A percentile compares a stretch with the other conserved stretches of the same genome.
These are phyloP conservation scores for Suillus subluteus DNA, from an alignment of 768 basidiomycete genomes.

Conservation along the genomic window DNA sequence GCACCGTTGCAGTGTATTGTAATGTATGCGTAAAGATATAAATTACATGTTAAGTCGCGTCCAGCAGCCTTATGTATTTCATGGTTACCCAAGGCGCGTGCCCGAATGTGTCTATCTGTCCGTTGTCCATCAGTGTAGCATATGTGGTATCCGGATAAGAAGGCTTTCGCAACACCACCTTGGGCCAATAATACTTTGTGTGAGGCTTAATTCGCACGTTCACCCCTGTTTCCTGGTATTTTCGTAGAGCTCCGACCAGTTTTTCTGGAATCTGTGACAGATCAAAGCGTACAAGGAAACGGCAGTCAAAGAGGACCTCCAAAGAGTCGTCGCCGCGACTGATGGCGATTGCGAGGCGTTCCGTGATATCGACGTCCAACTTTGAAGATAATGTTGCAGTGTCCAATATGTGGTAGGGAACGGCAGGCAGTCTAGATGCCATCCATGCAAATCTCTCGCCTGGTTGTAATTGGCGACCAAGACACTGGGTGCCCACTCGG, in stretches of 20 bases:
- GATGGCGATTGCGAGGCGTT: conserved; percentile 21
- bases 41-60: conserved; percentile 23
- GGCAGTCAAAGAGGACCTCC: conserved; percentile 63
- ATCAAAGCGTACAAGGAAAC: conserved; percentile 59
- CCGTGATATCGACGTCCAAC: conserved; percentile 49
- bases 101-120: conserved; percentile 11
- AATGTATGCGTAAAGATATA: not conserved
- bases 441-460: conserved; percentile 56
- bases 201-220: conserved; percentile 41
- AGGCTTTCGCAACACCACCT: conserved; percentile 38
- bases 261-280: conserved; percentile 44
- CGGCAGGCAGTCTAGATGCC: conserved; percentile 59
- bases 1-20: not conserved
- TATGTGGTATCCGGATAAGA: conserved; percentile 25
- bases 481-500: conserved; percentile 20
- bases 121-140: conserved; percentile 22
- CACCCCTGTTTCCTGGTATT: conserved; percentile 19
- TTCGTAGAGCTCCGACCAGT: conserved; percentile 35
- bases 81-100: conserved; percentile 46
- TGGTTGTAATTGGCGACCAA: conserved; percentile 18
- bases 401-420: conserved; percentile 35
- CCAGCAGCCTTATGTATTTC: conserved; percentile 45
- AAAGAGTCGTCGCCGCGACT: conserved; percentile 25
- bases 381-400: conserved; percentile 27
- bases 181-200: conserved; percentile 53